Percentiles rank a stretch among this genome's conserved stretches.
phyloP scores from a whole-genome alignment of 2,329 filamentous ascomycete genomes.

The Trichoderma breve region DNA sequence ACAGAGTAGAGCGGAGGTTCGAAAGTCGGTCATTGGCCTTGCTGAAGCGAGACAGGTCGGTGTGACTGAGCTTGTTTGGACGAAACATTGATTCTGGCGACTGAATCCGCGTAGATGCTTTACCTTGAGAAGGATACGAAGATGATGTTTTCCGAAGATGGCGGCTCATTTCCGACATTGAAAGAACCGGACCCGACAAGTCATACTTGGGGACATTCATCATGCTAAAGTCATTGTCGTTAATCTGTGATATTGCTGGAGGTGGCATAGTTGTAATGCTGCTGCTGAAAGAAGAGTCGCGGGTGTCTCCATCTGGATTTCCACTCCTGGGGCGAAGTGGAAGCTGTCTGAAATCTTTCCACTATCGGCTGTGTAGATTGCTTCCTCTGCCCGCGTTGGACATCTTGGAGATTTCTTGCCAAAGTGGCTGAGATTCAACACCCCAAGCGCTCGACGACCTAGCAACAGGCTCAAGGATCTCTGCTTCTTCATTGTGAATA shows the following conservation, averaged over 20 bases:
- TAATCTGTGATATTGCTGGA: not conserved
- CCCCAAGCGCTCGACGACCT: conserved; percentile 20
- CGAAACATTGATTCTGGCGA: conserved; percentile 30
- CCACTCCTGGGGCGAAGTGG: not conserved
- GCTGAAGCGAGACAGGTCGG: conserved; percentile 32
- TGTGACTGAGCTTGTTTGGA: conserved; percentile 29
- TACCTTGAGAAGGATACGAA: conserved; percentile 30
- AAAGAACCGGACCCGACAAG: not conserved
- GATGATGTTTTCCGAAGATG: conserved; percentile 33
- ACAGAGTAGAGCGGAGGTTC: conserved; percentile 28
- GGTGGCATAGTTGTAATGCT: conserved; percentile 14
- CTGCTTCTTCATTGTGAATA: not conserved
- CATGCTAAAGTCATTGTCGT: conserved; percentile 23
- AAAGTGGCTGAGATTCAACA: conserved; percentile 18
- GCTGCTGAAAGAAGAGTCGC: conserved; percentile 3
- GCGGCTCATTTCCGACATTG: not conserved
- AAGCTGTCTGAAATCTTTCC: not conserved
- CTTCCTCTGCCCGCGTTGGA: not conserved
- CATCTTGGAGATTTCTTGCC: conserved; percentile 17
- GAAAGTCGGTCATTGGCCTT: conserved; percentile 32
- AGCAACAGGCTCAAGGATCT: not conserved
- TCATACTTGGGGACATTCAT: conserved; percentile 23
- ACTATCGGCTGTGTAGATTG: conserved; percentile 1
- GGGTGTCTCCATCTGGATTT: not conserved
- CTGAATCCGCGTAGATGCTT: conserved; percentile 25